A percentile compares a stretch with the other conserved stretches of the same genome.
These are phyloP conservation scores for Stemphylium vesicarium DNA, from an alignment of 2,329 filamentous ascomycete genomes.

Conservation along the genomic window DNA sequence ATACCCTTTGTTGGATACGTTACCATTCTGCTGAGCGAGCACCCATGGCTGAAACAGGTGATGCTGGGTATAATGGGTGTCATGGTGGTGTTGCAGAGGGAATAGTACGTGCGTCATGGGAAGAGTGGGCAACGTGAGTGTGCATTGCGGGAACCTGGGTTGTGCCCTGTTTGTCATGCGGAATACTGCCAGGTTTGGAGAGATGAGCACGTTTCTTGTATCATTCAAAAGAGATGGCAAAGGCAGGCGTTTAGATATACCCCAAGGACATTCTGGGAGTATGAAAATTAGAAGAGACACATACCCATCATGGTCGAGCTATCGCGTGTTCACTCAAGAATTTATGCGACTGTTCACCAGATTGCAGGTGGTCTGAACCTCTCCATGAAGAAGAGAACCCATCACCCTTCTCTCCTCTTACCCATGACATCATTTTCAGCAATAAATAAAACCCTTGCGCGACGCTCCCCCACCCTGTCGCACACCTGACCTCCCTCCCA, in stretches of 20 bases:
- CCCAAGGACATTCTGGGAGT: not conserved
- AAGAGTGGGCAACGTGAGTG: not conserved
- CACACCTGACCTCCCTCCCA: not conserved
- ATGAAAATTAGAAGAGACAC: slow-evolving; percentile 4
- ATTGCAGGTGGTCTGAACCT: too few relatives aligned
- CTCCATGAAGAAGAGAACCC: slow-evolving; percentile 1
- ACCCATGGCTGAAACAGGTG: slow-evolving; percentile 95
- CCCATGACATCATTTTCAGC: not conserved
- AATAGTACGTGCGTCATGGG: slow-evolving; percentile 59
- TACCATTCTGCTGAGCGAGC: slow-evolving; percentile 91
- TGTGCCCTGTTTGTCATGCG: not conserved
- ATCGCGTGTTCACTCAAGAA: too few relatives aligned
- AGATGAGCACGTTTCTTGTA: not conserved
- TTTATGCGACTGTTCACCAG: too few relatives aligned
- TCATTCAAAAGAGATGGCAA: slow-evolving; percentile 1
- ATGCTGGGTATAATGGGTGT: slow-evolving; percentile 95
- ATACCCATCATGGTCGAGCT: not conserved
- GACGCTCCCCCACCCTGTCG: not conserved
- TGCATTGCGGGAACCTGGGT: not conserved
- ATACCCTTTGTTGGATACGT: slow-evolving; percentile 96
- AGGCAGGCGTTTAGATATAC: slow-evolving; percentile 11
- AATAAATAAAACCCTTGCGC: not conserved
- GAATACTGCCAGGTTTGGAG: too few relatives aligned
- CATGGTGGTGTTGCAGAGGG: slow-evolving; percentile 88
- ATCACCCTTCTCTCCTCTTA: too few relatives aligned